A percentile compares a stretch with the other conserved stretches of the same genome.
These are phyloP conservation scores for Urtica urens DNA, from an alignment of 306 rosid genomes.

Conservation along the genomic window DNA sequence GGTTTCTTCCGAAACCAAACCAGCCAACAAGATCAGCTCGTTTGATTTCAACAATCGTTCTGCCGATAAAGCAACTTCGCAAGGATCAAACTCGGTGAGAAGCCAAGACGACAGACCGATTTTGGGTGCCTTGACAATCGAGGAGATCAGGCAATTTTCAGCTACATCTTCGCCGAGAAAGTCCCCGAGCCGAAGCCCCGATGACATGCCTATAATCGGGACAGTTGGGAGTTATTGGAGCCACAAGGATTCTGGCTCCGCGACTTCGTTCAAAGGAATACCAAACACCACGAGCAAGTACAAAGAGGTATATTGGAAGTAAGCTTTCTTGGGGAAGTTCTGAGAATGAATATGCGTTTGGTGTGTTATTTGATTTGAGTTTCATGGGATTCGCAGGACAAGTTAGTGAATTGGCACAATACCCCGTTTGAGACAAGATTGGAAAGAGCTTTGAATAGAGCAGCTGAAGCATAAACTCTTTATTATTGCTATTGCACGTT, in stretches of 20 bases:
- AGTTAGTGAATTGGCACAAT: slow-evolving; percentile 64
- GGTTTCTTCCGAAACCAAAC: slow-evolving; percentile 42
- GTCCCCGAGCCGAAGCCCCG: slow-evolving; percentile 54
- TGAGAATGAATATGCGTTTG: slow-evolving; percentile 7
- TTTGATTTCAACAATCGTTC: slow-evolving; percentile 15
- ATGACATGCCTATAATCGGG: slow-evolving; percentile 75
- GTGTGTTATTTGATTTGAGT: slow-evolving; percentile 33
- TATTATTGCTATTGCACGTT: slow-evolving; percentile 17
- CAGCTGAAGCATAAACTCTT: slow-evolving; percentile 26
- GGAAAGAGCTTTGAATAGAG: slow-evolving; percentile 68
- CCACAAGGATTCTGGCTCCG: slow-evolving; percentile 32
- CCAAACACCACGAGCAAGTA: slow-evolving; percentile 85
- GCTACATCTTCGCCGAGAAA: slow-evolving; percentile 58
- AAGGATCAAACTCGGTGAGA: slow-evolving; percentile 44
- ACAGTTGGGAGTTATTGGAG: slow-evolving; percentile 74
- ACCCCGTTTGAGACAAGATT: slow-evolving; percentile 81
- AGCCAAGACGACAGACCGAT: slow-evolving; percentile 80
- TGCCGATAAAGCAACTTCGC: slow-evolving; percentile 37
- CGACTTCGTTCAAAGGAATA: slow-evolving; percentile 62
- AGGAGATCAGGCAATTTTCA: slow-evolving; percentile 65
- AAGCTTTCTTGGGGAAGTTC: slow-evolving; percentile 12
- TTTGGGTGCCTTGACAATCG: slow-evolving; percentile 71
- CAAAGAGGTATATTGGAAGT: slow-evolving; percentile 61
- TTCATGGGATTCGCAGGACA: slow-evolving; percentile 56
- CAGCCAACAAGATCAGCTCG: slow-evolving; percentile 26